Base-by-base conservation (phyloP, 176 grass and related monocot genomes). In the Puya raimondii region DNA sequence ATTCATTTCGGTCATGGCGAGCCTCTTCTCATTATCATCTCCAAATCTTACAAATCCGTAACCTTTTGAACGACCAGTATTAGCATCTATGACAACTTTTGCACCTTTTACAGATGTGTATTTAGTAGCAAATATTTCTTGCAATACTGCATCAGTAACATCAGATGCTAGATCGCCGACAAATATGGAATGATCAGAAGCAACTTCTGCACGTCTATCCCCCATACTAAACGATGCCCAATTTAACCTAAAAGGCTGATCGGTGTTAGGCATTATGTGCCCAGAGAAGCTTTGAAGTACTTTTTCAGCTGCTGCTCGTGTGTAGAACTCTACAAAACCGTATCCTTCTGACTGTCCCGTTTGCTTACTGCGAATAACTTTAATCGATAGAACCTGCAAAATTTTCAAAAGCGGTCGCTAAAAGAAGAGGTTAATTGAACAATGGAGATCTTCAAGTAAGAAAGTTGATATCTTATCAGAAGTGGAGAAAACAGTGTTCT, bases 11-110 rank as follows among this genome's bases (percentile, higher is more conserved):
- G 65, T 77, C 85, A 88, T 84, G 42, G 85, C 77, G 63, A 74
- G 77, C 29, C 71, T 64, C 66, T 88, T 88, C 47, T 88, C 85
- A 0, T 65, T 84, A 51, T 88, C 85, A 53, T 88, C 80, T 74
- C 77, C 74, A 66, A 88, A 88, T 76, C 81, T 88, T 59, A 88
- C 85, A 88, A 88, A 88, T 42, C 85, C 85, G 80, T 88, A 88
- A 23, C 85, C 85, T 61, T 81, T 80, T 48, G 85, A 88, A 66
- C 85, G 81, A 21, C 85, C 85, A 63, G 85, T 88, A 78, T 84
- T 88, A 63, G 81, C 85, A 80, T 88, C 85, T 74, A 88, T 74
- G 73, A 88, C 83, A 74, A 88, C 85, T 84, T 88, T 88, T 66
- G 81, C 85, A 73, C 85, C 81, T 88, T 84, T 88, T 13, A 80